phyloP scores from a whole-genome alignment of 2,329 filamentous ascomycete species.

The Aspergillus thermomutatus region DNA sequence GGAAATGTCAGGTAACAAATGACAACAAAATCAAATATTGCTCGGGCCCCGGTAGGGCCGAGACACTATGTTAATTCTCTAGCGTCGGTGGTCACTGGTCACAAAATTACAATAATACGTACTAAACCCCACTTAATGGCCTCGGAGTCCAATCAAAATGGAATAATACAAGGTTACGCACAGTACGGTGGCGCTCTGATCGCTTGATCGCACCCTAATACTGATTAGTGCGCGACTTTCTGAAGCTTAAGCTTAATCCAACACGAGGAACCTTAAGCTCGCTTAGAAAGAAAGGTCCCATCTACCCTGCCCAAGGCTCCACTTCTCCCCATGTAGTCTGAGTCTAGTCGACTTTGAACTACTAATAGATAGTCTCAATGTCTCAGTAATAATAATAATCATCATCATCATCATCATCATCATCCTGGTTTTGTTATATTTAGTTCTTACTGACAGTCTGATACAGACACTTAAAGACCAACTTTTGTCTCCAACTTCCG shows the following conservation, averaged over 20 bases:
- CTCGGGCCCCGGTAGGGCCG: neutral
- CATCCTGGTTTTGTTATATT: neutral
- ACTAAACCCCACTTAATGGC: neutral
- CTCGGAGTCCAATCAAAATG: conserved; percentile 5
- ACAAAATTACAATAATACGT: neutral
- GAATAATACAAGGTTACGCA: conserved; percentile 13
- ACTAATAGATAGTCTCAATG: neutral
- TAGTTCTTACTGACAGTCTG: neutral
- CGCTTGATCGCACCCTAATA: conserved; percentile 24
- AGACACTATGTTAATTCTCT: neutral
- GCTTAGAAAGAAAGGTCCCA: conserved; percentile 26
- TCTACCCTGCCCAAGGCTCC: conserved; percentile 13
- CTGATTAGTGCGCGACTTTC: conserved; percentile 33
- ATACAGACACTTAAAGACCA: neutral
- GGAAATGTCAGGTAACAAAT: neutral
- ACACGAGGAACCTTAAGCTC: conserved; percentile 42
- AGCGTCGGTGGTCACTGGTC: neutral
- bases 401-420: too few species aligned
- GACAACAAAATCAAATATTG: neutral
- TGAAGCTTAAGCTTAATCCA: conserved; percentile 45
- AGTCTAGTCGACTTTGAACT: neutral
- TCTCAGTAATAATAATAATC: too few species aligned
- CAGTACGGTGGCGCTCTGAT: conserved; percentile 33
- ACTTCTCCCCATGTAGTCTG: conserved; percentile 9
- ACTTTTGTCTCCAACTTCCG: too few species aligned